Base-by-base conservation (phyloP, 768 basidiomycete genomes). In the Pleurotus salmoneostramineus region DNA sequence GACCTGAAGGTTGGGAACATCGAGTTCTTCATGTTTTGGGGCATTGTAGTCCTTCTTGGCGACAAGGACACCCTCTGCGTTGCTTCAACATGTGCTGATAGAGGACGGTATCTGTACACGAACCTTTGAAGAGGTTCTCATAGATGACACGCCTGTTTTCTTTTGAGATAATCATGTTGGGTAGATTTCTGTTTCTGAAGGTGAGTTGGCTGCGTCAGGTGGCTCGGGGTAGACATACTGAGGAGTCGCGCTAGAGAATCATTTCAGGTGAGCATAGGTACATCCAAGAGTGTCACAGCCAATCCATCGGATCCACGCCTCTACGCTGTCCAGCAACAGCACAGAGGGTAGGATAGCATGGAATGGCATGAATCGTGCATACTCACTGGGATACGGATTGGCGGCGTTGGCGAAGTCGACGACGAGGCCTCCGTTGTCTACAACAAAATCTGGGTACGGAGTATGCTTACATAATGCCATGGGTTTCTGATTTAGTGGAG, bases 1-100 rank as follows among this genome's bases (percentile, higher is more conserved):
- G 61, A 86, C 85, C 63, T 87, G 75, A 55, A 87, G 82, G 66
- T 87, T 87, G 56, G 84, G 84, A 49, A 86, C 83, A 51, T 86
- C 84, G 60, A 87, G 80, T 59, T 98, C 95, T 71, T 95, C 93
- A 71, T 99, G 97, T 74, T 95, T 94, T 52, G 95, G 91, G 52
- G 91, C 92, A 72, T 98, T 98, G 82, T 82, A 98, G 77, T 99
- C 95, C 81, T 99, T 99, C 83, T 97, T 95, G 69, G 97, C 97
- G 74, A 98, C 97, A 66, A 98, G 80, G 61, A 98, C 96, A 69
- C 96, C 96, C 89, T 99, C 95, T 95, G 69, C 32, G 27, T 4
- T 15, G 34, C 11, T 17, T 12, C 32, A 56, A 21, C 21, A 27
- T 27, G 21, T 27, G 21, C 21, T 33, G 56, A 32, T 56, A 14